Evolutionary conservation across 108 stramenopile species (phyloP), one percentile per base, ranked within the genome.

Genomic region (Stephanodiscus minutulus): DNA sequence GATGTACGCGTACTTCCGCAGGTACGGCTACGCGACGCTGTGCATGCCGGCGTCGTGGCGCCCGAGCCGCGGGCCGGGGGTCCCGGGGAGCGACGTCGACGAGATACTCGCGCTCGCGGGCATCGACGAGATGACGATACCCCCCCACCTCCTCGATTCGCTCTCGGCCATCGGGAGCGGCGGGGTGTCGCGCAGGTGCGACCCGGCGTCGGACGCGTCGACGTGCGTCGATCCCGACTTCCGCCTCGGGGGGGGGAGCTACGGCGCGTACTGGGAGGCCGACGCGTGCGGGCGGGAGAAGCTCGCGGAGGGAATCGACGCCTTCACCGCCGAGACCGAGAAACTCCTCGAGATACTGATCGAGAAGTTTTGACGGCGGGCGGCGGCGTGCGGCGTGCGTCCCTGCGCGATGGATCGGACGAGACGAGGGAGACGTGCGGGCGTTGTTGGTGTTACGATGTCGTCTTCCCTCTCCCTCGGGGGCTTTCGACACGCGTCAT

Each of bases 31-130:
- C 84, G 61, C 82, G 17, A 99, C 99, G 25, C 97, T 98, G 70
- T 96, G 96, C 59, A 99, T 99, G 99, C 98, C 97, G 13, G 96
- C 97, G 7, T 86, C 85, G 41, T 99, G 98, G 96, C 86, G 99
- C 37, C 91, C 93, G 13, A 82, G 90, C 53, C 73, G 95, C 20
- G 89, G 88, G 18, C 73, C 85, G 37, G 27, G 60, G 61, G 84
- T 91, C 6, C 71, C 77, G 57, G 86, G 92, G 47, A 70, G 77
- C 73, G 78, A 88, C 54, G 75, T 91, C 17, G 91, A 92, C 67
- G 95, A 95, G 52, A 94, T 94, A 60, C 47, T 89, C 31, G 93
- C 90, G 11, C 68, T 95, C 68, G 89, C 93, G 22, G 95, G 95
- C 24, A 77, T 87, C 1, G 94, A 95, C 76, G 82, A 83, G 62